Evolutionary conservation across 805 yeast species (phyloP).

Genomic region (Pichia manshurica): DNA sequence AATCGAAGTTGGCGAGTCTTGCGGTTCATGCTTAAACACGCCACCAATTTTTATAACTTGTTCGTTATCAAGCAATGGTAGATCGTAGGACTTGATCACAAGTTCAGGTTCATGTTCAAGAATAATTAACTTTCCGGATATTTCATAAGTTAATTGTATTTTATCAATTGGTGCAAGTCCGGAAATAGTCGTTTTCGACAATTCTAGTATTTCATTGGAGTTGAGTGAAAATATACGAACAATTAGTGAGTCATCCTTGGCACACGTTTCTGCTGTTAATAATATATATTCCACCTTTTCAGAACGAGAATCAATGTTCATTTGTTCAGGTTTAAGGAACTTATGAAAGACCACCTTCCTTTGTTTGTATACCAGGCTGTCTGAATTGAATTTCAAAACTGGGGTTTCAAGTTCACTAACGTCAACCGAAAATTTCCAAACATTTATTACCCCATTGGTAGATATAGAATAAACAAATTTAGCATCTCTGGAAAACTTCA

Average conservation of each 20-base stretch:
- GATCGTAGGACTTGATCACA: constrained; percentile 22
- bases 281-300: constrained; percentile 20
- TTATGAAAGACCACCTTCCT: constrained; percentile 19
- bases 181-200: constrained; percentile 26
- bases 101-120: constrained; percentile 18
- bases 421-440: constrained; percentile 20
- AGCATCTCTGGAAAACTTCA: constrained; percentile 27
- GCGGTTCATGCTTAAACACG: constrained; percentile 25
- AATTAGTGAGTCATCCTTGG: constrained; percentile 17
- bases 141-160: constrained; percentile 23
- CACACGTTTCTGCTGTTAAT: constrained; percentile 20
- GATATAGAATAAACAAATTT: constrained; percentile 29
- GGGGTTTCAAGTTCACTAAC: constrained; percentile 10
- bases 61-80: constrained; percentile 31
- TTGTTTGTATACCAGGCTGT: constrained; percentile 12
- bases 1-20: constrained; percentile 31
- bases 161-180: constrained; percentile 9
- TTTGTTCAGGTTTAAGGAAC: constrained; percentile 25
- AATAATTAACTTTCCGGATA: constrained; percentile 27
- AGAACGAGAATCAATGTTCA: constrained; percentile 20
- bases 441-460: constrained; percentile 27
- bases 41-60: constrained; percentile 22
- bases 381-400: constrained; percentile 9
- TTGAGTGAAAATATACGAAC: constrained; percentile 26
- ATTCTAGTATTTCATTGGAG: constrained; percentile 24